Evolutionary conservation across 352 stramenopile species (phyloP).

Genomic region (Pythium vanterpoolii): DNA sequence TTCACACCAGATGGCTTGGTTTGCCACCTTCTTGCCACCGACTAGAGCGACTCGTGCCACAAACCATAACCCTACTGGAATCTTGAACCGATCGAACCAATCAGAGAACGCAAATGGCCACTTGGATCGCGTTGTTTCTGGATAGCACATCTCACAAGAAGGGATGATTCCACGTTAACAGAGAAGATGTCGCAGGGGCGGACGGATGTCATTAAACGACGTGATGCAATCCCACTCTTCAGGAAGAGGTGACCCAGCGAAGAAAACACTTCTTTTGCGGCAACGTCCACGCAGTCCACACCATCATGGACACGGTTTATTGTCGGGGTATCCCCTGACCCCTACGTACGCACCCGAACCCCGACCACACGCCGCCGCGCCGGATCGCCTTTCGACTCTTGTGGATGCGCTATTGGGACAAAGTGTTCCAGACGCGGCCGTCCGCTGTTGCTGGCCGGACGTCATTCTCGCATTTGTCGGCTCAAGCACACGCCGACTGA

Average conservation of each 20-base stretch:
- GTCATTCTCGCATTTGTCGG: slow-evolving; percentile 21
- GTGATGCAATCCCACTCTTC: slow-evolving; percentile 9
- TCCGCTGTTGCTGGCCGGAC: neutral
- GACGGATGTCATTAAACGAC: slow-evolving; percentile 6
- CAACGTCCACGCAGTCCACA: too few relatives aligned
- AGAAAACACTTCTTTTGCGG: slow-evolving; percentile 20
- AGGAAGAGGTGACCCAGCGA: slow-evolving; percentile 1
- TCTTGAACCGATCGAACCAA: neutral
- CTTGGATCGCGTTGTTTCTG: slow-evolving; percentile 19
- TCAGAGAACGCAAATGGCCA: neutral
- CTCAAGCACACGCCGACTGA: slow-evolving; percentile 5
- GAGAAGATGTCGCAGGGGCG: neutral
- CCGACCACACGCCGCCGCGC: neutral
- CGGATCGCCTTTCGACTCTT: neutral
- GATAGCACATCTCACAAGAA: too few relatives aligned
- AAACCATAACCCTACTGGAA: neutral
- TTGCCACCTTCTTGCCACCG: slow-evolving; percentile 2
- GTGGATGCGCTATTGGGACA: neutral
- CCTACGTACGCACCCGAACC: neutral
- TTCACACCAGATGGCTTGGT: slow-evolving; percentile 19
- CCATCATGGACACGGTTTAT: too few relatives aligned
- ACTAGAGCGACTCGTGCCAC: slow-evolving; percentile 1
- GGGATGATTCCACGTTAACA: neutral
- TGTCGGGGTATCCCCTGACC: slow-evolving; percentile 13
- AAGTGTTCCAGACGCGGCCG: neutral